Evolutionary conservation across 1,284 basidiomycete genomes (phyloP).

Genomic region (Sporisorium graminicola): DNA sequence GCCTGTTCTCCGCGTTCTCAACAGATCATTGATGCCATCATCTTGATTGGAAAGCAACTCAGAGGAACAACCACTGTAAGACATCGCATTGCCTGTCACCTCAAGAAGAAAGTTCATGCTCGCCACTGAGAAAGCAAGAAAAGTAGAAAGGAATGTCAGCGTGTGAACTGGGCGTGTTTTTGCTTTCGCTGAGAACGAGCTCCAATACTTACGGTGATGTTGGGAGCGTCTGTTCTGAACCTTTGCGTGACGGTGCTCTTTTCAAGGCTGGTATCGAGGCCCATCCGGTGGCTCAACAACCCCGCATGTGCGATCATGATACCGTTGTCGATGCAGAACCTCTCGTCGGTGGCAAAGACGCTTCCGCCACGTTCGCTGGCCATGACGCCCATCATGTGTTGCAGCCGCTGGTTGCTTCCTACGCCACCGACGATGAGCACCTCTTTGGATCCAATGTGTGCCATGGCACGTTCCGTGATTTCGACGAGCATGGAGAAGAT

Average conservation of each 20-base stretch:
- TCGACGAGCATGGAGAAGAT: slow-evolving; percentile 99
- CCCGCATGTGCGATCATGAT: slow-evolving; percentile 99
- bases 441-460: slow-evolving; percentile 94
- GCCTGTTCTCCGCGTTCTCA: neutral
- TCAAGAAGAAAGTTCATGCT: slow-evolving; percentile 2
- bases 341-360: slow-evolving; percentile 95
- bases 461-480: slow-evolving; percentile 99
- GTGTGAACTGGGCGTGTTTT: neutral
- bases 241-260: slow-evolving; percentile 68
- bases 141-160: neutral
- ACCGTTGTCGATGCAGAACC: slow-evolving; percentile 99
- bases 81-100: neutral
- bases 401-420: slow-evolving; percentile 86
- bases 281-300: slow-evolving; percentile 91
- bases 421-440: slow-evolving; percentile 98
- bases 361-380: slow-evolving; percentile 86
- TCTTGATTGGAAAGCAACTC: neutral
- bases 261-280: slow-evolving; percentile 70
- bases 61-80: neutral
- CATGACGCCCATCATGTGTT: slow-evolving; percentile 99
- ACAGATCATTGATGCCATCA: neutral
- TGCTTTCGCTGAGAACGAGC: neutral
- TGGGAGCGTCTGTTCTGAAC: slow-evolving; percentile 66
- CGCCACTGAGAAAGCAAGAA: slow-evolving; percentile 16
- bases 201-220: slow-evolving; percentile 48